These are phyloP conservation scores for Pichia rugopelliculosa DNA, from an alignment of 805 yeast species.

Conservation along the genomic window DNA sequence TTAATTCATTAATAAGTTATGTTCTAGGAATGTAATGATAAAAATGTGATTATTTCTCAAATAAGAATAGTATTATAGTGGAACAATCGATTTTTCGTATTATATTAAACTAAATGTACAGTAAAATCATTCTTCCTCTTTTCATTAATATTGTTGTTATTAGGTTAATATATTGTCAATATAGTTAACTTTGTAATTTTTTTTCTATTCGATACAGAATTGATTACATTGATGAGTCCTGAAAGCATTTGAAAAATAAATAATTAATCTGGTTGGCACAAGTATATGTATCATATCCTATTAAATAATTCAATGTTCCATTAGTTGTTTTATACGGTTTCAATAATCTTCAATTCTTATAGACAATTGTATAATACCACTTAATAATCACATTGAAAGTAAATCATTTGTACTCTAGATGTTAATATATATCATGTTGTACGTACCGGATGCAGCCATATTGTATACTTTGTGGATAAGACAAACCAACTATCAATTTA, in stretches of 20 bases:
- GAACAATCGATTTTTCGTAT: neutral
- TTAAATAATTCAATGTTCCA: neutral
- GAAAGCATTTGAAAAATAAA: too few relatives aligned
- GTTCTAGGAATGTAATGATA: too few relatives aligned
- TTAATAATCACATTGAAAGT: neutral
- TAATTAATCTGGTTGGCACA: too few relatives aligned
- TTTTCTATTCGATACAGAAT: too few relatives aligned
- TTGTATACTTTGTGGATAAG: slow-evolving; percentile 14
- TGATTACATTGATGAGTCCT: too few relatives aligned
- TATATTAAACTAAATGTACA: too few relatives aligned
- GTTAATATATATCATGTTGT: neutral
- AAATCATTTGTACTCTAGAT: neutral
- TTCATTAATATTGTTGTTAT: too few relatives aligned
- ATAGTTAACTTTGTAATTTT: too few relatives aligned
- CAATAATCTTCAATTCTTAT: neutral
- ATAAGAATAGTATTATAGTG: neutral
- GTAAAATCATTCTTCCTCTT: too few relatives aligned
- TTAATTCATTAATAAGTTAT: too few relatives aligned
- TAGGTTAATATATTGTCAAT: too few relatives aligned
- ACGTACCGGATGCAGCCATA: slow-evolving; percentile 69
- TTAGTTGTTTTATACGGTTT: neutral
- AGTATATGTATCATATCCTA: neutral
- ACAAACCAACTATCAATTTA: neutral
- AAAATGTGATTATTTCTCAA: neutral
- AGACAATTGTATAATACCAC: neutral